Evolutionary conservation across 495 filamentous ascomycete species (phyloP).

Genomic region (Annulohypoxylon maeteangense): DNA sequence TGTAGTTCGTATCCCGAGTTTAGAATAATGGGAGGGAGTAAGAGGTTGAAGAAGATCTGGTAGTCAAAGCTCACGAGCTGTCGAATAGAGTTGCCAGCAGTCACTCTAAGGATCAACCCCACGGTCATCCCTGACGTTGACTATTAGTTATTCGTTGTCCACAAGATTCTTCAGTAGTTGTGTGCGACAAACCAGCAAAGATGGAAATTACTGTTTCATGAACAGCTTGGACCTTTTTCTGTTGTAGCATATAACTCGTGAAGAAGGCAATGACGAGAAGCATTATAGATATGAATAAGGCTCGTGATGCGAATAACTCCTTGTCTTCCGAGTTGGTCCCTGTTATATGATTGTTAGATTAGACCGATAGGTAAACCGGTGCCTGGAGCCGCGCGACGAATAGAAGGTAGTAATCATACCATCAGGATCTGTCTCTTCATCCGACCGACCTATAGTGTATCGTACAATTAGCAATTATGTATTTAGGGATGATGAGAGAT

Average conservation of each 20-base stretch:
- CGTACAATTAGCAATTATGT: constrained; percentile 36
- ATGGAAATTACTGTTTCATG: constrained; percentile 98
- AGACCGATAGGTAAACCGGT: constrained; percentile 2
- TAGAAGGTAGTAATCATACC: constrained; percentile 49
- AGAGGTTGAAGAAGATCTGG: constrained; percentile 98
- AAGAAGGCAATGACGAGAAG: constrained; percentile 94
- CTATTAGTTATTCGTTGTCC: constrained; percentile 11
- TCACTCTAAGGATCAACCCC: constrained; percentile 86
- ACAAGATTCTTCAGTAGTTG: neutral
- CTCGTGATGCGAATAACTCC: constrained; percentile 95
- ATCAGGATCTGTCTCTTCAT: constrained; percentile 62
- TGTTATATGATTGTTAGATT: constrained; percentile 47
- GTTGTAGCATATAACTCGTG: constrained; percentile 94
- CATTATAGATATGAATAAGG: constrained; percentile 93
- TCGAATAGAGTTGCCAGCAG: constrained; percentile 80
- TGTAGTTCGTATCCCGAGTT: constrained; percentile 97
- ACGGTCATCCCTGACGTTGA: constrained; percentile 86
- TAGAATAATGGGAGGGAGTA: constrained; percentile 96
- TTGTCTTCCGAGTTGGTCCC: constrained; percentile 68
- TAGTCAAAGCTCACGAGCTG: constrained; percentile 95
- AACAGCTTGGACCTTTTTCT: constrained; percentile 93
- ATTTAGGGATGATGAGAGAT: neutral
- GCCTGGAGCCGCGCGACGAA: constrained; percentile 16
- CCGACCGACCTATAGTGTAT: constrained; percentile 54
- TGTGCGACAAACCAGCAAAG: constrained; percentile 79